phyloP scores from a whole-genome alignment of 2,329 filamentous ascomycete genomes.

The Magnaporthiopsis incrustans region DNA sequence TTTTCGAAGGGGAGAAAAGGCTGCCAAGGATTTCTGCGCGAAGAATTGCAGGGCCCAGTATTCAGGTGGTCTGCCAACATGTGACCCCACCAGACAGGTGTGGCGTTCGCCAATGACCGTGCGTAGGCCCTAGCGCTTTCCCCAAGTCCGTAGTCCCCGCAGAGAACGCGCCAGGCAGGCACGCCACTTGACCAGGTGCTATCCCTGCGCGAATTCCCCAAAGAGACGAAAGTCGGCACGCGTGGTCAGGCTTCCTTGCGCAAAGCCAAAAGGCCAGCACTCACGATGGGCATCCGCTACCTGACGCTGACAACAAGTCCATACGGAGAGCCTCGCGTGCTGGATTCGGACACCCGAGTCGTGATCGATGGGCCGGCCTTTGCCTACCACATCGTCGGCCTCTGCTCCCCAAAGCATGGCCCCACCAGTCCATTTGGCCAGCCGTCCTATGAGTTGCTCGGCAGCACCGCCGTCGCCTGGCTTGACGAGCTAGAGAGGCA shows the following conservation, averaged over 20 bases:
- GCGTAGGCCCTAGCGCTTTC: too few species aligned
- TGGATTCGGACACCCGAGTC: constrained; percentile 12
- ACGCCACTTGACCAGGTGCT: too few species aligned
- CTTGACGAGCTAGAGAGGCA: constrained; percentile 14
- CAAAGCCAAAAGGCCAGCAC: neutral
- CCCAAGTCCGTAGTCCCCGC: too few species aligned
- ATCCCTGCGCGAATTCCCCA: too few species aligned
- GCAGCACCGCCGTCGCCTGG: constrained; percentile 13
- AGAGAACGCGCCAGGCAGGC: too few species aligned
- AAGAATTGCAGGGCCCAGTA: neutral
- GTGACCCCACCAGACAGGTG: constrained; percentile 4
- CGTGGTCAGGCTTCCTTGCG: too few species aligned
- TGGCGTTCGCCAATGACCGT: neutral
- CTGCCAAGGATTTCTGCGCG: neutral
- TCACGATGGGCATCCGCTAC: constrained; percentile 18
- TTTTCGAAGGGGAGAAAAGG: neutral
- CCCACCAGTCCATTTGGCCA: constrained; percentile 15
- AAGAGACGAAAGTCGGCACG: neutral
- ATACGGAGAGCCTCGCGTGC: constrained; percentile 13
- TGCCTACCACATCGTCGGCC: constrained; percentile 17
- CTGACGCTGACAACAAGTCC: constrained; percentile 16
- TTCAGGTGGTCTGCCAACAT: neutral
- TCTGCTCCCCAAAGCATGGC: constrained; percentile 10
- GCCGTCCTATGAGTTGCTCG: constrained; percentile 15
- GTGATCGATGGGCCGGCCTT: constrained; percentile 20